These are phyloP conservation scores for Kalaharituber pfeilii DNA, from an alignment of 2,329 filamentous ascomycete species.

Conservation along the genomic window DNA sequence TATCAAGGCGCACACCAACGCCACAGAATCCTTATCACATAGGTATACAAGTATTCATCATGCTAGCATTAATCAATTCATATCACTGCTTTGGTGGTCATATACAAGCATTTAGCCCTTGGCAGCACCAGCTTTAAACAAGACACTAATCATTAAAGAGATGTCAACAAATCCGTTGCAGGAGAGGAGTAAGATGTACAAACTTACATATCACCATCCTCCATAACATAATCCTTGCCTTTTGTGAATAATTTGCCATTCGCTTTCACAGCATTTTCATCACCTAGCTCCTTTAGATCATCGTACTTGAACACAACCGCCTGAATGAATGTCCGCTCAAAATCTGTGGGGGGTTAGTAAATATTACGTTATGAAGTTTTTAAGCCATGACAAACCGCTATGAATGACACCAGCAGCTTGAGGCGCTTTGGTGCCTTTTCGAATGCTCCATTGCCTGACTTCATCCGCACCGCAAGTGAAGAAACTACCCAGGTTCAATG, in stretches of 20 bases:
- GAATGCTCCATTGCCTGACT: constrained; percentile 95
- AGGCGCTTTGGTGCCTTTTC: constrained; percentile 91
- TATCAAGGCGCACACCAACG: no score
- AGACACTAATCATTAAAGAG: constrained; percentile 33
- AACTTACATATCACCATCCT: constrained; percentile 51
- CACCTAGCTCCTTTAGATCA: constrained; percentile 65
- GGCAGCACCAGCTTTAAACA: constrained; percentile 79
- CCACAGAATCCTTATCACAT: no score
- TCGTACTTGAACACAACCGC: constrained; percentile 81
- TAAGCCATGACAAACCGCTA: no score
- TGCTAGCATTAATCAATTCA: background rate
- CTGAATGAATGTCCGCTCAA: constrained; percentile 99
- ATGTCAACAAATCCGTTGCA: background rate
- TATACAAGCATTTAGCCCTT: constrained; percentile 43
- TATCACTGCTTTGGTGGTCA: constrained; percentile 1
- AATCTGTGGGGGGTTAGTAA: no score
- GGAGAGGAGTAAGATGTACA: background rate
- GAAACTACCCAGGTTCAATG: constrained; percentile 78
- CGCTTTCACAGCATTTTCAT: constrained; percentile 74
- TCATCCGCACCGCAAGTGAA: constrained; percentile 94
- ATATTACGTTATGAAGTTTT: no score
- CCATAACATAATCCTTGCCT: constrained; percentile 87
- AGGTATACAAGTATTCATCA: no score
- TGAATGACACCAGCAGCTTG: constrained; percentile 96
- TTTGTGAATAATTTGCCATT: constrained; percentile 97